Evolutionary conservation across 2,329 filamentous ascomycete species (phyloP).

Genomic region (Penicillium sp.): DNA sequence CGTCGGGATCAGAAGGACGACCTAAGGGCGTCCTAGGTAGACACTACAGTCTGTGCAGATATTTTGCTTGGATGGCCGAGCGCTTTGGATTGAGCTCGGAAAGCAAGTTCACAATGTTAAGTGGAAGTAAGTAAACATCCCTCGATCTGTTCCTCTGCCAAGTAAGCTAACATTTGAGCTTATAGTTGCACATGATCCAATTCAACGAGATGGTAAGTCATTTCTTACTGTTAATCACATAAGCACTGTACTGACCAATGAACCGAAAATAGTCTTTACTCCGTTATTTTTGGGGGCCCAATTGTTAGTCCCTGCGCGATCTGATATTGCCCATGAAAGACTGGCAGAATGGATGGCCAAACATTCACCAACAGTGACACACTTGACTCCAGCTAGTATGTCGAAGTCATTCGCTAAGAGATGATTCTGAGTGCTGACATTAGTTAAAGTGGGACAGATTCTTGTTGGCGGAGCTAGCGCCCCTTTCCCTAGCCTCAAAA

Average conservation of each 20-base stretch:
- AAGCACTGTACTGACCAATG: background rate
- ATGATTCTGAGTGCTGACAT: background rate
- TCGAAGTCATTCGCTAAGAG: background rate
- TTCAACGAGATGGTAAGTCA: constrained; percentile 54
- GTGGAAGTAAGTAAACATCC: constrained; percentile 50
- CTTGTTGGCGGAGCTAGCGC: constrained; percentile 78
- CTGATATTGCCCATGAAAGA: constrained; percentile 81
- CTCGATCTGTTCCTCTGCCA: background rate
- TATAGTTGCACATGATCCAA: constrained; percentile 58
- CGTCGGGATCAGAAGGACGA: constrained; percentile 67
- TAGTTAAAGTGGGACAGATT: constrained; percentile 74
- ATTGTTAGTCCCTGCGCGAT: constrained; percentile 71
- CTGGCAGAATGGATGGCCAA: constrained; percentile 84
- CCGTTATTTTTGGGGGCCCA: constrained; percentile 82
- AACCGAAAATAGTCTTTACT: constrained; percentile 61
- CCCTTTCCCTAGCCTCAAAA: constrained; percentile 70
- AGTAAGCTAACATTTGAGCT: background rate
- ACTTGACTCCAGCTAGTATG: constrained; percentile 72
- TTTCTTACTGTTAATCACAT: background rate
- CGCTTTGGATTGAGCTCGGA: constrained; percentile 69
- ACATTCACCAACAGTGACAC: constrained; percentile 71
- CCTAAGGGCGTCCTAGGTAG: constrained; percentile 86
- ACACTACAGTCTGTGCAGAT: constrained; percentile 80
- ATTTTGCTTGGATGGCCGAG: constrained; percentile 91
- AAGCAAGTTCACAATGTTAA: constrained; percentile 76